phyloP scores from a whole-genome alignment of 352 stramenopile genomes.

The Globisporangium parvum region DNA sequence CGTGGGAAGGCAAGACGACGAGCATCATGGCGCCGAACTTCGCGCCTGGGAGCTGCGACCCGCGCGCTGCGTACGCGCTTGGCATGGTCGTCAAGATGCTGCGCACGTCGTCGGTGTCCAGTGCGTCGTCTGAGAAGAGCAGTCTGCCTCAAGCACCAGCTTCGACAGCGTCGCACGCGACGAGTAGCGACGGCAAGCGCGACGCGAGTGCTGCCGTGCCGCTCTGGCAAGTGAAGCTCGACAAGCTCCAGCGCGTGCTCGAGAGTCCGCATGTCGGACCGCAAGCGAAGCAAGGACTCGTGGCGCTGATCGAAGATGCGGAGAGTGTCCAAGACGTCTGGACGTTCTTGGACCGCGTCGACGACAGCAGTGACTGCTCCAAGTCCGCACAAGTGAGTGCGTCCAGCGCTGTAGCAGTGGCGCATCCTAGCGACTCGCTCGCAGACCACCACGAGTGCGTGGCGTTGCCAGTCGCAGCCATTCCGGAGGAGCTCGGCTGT shows the following conservation, averaged over 20 bases:
- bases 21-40: slow-evolving; percentile 12
- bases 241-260: slow-evolving; percentile 13
- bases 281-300: slow-evolving; percentile 11
- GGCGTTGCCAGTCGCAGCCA: slow-evolving; percentile 2
- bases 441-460: neutral
- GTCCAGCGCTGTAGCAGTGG: neutral
- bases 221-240: slow-evolving; percentile 10
- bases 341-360: slow-evolving; percentile 4
- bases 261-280: slow-evolving; percentile 8
- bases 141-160: neutral
- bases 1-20: neutral
- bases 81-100: slow-evolving; percentile 24
- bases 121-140: too few relatives aligned
- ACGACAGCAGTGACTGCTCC: neutral
- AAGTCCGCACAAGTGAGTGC: neutral
- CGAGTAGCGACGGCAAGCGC: neutral
- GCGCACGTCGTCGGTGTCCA: neutral
- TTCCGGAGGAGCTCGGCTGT: slow-evolving; percentile 26
- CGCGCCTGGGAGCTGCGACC: slow-evolving; percentile 8
- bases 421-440: neutral
- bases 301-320: slow-evolving; percentile 14
- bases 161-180: neutral
- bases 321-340: slow-evolving; percentile 10
- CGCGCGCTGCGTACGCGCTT: slow-evolving; percentile 28
- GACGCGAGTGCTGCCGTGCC: neutral